Conservation (phyloP, 441 rosid species). For the Syzygium syzygioides region DNA sequence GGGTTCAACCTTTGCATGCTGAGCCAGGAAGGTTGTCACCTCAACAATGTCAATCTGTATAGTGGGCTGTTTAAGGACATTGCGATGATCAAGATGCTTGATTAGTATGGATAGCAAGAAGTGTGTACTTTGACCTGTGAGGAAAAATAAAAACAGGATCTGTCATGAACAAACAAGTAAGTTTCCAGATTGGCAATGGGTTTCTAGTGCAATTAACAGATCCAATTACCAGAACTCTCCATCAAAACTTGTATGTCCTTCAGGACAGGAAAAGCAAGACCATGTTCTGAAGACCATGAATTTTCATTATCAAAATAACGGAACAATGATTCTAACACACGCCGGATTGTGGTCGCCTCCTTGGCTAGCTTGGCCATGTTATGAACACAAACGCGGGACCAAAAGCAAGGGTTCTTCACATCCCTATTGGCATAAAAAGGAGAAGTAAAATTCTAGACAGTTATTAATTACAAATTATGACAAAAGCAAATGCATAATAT, state of each 20-base stretch:
- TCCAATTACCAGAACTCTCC: slow-evolving; percentile 62
- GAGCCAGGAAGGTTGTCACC: slow-evolving; percentile 67
- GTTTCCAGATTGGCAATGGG: neutral
- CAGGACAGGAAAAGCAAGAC: slow-evolving; percentile 69
- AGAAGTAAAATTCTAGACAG: slow-evolving; percentile 5
- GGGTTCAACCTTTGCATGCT: slow-evolving; percentile 52
- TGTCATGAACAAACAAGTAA: neutral
- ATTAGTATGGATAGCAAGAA: slow-evolving; percentile 68
- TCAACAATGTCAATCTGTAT: slow-evolving; percentile 76
- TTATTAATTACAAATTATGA: neutral
- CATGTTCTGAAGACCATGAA: slow-evolving; percentile 70
- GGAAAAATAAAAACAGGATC: slow-evolving; percentile 6
- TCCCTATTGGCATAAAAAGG: slow-evolving; percentile 42
- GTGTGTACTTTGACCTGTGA: slow-evolving; percentile 77
- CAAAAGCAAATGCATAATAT: slow-evolving; percentile 3
- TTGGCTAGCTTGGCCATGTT: slow-evolving; percentile 91
- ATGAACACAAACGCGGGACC: slow-evolving; percentile 87
- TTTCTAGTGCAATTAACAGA: neutral
- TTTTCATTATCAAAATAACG: slow-evolving; percentile 66
- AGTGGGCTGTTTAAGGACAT: slow-evolving; percentile 64
- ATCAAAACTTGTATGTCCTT: slow-evolving; percentile 79
- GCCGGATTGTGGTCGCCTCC: slow-evolving; percentile 84
- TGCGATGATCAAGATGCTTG: slow-evolving; percentile 94
- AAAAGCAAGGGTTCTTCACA: slow-evolving; percentile 68
- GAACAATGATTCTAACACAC: slow-evolving; percentile 80